These are phyloP conservation scores for Plantago major DNA, from an alignment of 257 asterid genomes.

Conservation along the genomic window DNA sequence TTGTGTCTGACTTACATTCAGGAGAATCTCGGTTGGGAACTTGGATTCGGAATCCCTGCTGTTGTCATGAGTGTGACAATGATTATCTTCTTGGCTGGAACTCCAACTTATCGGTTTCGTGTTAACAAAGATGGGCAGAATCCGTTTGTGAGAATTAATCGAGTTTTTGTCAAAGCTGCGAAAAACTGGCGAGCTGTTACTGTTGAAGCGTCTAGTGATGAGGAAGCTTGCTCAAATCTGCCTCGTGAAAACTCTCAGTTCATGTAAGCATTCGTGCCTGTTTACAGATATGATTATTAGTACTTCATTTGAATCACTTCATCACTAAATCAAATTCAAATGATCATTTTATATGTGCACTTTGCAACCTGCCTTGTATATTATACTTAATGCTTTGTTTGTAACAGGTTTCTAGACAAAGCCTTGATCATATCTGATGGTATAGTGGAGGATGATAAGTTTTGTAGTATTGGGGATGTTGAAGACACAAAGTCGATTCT, in stretches of 20 bases:
- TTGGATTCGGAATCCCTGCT: slow-evolving; percentile 60
- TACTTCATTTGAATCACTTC: not conserved
- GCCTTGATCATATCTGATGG: slow-evolving; percentile 15
- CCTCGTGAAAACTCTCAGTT: slow-evolving; percentile 16
- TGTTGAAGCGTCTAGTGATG: slow-evolving; percentile 6
- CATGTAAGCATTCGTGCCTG: slow-evolving; percentile 21
- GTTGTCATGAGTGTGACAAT: slow-evolving; percentile 41
- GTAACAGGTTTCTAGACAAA: slow-evolving; percentile 26
- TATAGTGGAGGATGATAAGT: slow-evolving; percentile 3
- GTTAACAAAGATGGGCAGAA: slow-evolving; percentile 12
- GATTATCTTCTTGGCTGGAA: slow-evolving; percentile 32
- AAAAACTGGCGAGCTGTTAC: slow-evolving; percentile 21
- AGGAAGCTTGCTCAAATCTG: slow-evolving; percentile 12
- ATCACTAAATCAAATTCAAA: not conserved
- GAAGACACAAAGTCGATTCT: slow-evolving; percentile 27
- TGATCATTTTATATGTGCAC: not conserved
- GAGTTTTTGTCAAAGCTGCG: slow-evolving; percentile 24
- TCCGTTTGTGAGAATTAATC: slow-evolving; percentile 25
- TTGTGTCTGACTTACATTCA: slow-evolving; percentile 43
- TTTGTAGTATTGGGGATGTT: slow-evolving; percentile 8
- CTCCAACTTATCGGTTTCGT: slow-evolving; percentile 38
- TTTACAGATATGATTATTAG: not conserved
- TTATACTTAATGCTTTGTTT: slow-evolving; percentile 1
- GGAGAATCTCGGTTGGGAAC: slow-evolving; percentile 51
- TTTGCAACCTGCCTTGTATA: not conserved